Percentiles rank a stretch among this genome's conserved stretches.
Evolutionary conservation across 2,329 filamentous ascomycete genomes (phyloP).

Genomic region (Pezicula rhizophila): DNA sequence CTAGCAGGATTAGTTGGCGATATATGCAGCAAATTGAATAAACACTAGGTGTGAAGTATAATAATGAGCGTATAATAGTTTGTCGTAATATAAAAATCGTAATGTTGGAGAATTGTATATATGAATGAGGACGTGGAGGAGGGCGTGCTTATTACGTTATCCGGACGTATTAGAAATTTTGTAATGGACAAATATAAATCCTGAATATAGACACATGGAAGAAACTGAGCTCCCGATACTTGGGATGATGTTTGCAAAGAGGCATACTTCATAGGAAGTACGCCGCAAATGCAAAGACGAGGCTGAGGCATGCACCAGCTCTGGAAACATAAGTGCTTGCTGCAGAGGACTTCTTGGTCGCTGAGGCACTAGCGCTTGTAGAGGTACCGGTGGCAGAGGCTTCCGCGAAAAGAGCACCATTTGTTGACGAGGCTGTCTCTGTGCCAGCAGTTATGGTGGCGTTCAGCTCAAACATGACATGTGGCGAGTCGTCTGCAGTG

Average conservation of each 20-base stretch:
- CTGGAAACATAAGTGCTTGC: conserved; percentile 10
- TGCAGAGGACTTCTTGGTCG: conserved; percentile 15
- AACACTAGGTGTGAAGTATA: not conserved
- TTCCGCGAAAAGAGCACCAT: conserved; percentile 1
- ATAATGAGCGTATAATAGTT: not conserved
- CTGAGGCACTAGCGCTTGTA: conserved; percentile 5
- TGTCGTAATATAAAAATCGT: not conserved
- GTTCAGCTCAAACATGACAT: conserved; percentile 20
- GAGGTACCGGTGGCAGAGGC: not conserved
- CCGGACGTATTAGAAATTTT: conserved; percentile 24
- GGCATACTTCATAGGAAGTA: conserved; percentile 14
- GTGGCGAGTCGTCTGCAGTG: conserved; percentile 6
- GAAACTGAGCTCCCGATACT: not conserved
- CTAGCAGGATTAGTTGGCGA: conserved; percentile 1
- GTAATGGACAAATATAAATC: conserved; percentile 6
- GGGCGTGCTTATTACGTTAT: conserved; percentile 18
- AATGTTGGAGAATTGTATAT: not conserved
- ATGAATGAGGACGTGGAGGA: not conserved
- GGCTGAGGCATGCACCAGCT: conserved; percentile 10
- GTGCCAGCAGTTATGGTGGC: conserved; percentile 8
- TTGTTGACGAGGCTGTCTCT: conserved; percentile 1
- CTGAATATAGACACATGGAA: not conserved
- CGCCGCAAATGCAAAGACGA: conserved; percentile 14
- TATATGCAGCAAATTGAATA: conserved; percentile 1
- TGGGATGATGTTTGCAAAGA: not conserved